A percentile compares a stretch with the other conserved stretches of the same genome.
Evolutionary conservation across 1,139 yeast genomes (phyloP).

Genomic region (Kluyveromyces marxianus): DNA sequence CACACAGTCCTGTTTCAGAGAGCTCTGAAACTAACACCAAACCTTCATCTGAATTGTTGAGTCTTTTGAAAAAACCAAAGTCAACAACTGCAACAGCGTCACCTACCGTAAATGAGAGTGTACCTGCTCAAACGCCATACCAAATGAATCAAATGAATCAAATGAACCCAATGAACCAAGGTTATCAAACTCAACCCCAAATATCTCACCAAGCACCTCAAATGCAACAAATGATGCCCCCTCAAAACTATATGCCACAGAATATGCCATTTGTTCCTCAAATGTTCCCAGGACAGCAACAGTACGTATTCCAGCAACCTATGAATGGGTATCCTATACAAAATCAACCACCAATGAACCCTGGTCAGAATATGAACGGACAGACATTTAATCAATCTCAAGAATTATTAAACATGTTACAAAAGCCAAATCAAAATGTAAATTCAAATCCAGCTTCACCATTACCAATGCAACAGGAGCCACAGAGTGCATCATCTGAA

Average conservation of each 20-base stretch:
- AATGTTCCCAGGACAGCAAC: conserved; percentile 1
- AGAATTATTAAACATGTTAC: conserved; percentile 6
- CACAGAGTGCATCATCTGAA: conserved; percentile 10
- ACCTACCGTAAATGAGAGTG: background rate
- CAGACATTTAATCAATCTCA: background rate
- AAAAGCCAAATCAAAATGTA: background rate
- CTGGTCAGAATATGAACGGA: conserved; percentile 1
- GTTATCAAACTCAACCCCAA: background rate
- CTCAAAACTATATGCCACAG: background rate
- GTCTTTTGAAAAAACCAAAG: conserved; percentile 14
- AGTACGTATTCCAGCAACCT: background rate
- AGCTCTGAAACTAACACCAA: background rate
- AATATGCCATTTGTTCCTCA: background rate
- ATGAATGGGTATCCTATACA: background rate
- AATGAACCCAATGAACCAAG: too few relatives aligned
- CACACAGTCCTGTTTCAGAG: background rate
- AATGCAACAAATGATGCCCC: background rate
- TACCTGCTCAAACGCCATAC: background rate
- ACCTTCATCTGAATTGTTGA: conserved; percentile 19
- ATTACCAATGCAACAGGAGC: conserved; percentile 1
- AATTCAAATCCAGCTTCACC: too few relatives aligned
- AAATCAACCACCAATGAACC: background rate
- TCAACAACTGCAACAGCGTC: background rate
- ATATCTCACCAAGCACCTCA: background rate
- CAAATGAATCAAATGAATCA: too few relatives aligned